A percentile compares a stretch with the other conserved stretches of the same genome.
These are phyloP conservation scores for Hyphodiscus hymeniophilus DNA, from an alignment of 495 filamentous ascomycete species.

Conservation along the genomic window DNA sequence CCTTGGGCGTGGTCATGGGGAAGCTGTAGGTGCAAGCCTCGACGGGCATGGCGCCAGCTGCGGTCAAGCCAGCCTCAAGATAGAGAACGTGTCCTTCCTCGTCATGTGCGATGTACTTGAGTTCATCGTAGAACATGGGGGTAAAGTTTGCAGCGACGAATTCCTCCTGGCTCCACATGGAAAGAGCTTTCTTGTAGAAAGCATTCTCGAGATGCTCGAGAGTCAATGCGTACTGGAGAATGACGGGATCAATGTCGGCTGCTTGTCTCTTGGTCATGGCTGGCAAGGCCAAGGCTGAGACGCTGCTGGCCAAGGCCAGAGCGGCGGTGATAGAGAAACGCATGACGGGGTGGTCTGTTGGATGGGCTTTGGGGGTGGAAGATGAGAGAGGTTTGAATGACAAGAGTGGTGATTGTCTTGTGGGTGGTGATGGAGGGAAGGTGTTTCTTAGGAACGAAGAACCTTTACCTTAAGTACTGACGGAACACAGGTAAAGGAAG, in stretches of 20 bases:
- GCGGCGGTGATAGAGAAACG: slow-evolving; percentile 9
- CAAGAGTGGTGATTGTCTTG: too few species aligned
- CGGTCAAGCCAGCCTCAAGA: slow-evolving; percentile 17
- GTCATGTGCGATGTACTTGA: slow-evolving; percentile 42
- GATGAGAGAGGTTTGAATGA: too few species aligned
- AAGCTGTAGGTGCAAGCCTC: slow-evolving; percentile 47
- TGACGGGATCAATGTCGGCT: slow-evolving; percentile 9
- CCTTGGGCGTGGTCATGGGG: slow-evolving; percentile 33
- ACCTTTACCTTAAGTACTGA: too few species aligned
- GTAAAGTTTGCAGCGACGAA: slow-evolving; percentile 45
- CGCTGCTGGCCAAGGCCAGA: slow-evolving; percentile 4
- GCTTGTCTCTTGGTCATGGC: slow-evolving; percentile 5
- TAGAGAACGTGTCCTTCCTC: slow-evolving; percentile 45
- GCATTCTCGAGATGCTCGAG: slow-evolving; percentile 41
- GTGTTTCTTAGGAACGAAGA: too few species aligned
- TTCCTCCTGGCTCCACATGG: slow-evolving; percentile 38
- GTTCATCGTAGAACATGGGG: slow-evolving; percentile 40
- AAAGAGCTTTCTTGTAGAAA: slow-evolving; percentile 46
- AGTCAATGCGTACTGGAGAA: slow-evolving; percentile 21
- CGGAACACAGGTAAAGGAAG: too few species aligned
- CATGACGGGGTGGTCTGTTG: slow-evolving; percentile 2
- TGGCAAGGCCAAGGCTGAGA: slow-evolving; percentile 4
- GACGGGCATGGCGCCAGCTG: slow-evolving; percentile 38
- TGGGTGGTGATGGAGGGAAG: too few species aligned
- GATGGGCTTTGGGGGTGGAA: too few species aligned